Conservation (phyloP, 2,329 filamentous ascomycete genomes). For the Lecanicillium sp. region DNA sequence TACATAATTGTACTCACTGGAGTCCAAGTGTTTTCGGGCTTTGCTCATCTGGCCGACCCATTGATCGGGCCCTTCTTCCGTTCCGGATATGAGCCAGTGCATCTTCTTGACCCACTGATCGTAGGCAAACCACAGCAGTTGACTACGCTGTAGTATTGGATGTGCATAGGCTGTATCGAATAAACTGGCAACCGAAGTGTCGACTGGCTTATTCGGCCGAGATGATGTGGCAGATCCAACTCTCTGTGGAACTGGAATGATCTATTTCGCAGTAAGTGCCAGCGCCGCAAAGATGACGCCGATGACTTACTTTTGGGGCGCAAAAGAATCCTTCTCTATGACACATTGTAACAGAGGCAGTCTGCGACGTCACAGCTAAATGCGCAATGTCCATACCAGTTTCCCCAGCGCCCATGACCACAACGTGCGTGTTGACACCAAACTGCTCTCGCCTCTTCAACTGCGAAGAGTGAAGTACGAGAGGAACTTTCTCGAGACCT, state of each 20-base stretch:
- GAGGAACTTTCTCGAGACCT: conserved; percentile 28
- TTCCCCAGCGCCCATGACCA: conserved; percentile 37
- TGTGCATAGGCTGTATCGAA: conserved; percentile 46
- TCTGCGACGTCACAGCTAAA: conserved; percentile 34
- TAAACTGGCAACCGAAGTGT: conserved; percentile 37
- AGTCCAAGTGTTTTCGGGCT: conserved; percentile 26
- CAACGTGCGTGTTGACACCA: conserved; percentile 28
- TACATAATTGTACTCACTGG: conserved; percentile 16
- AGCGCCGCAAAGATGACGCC: not conserved
- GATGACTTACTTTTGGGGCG: conserved; percentile 30
- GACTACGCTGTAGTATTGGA: conserved; percentile 33
- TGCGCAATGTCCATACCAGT: conserved; percentile 38
- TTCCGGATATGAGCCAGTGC: conserved; percentile 35
- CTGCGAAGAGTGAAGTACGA: conserved; percentile 33
- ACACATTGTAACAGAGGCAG: conserved; percentile 33
- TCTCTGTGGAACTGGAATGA: too few relatives aligned
- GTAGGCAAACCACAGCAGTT: conserved; percentile 37
- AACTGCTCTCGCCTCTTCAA: conserved; percentile 35
- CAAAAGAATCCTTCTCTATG: conserved; percentile 38
- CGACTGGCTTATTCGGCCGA: conserved; percentile 35
- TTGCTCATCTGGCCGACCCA: conserved; percentile 36
- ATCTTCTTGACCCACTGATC: conserved; percentile 36
- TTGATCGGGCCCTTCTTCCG: conserved; percentile 37
- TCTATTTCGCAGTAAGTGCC: not conserved
- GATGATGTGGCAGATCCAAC: not conserved